Evolutionary conservation across 2,329 filamentous ascomycete genomes (phyloP), one percentile per base, ranked within the genome.

Genomic region (Pestalotiopsis sp.): DNA sequence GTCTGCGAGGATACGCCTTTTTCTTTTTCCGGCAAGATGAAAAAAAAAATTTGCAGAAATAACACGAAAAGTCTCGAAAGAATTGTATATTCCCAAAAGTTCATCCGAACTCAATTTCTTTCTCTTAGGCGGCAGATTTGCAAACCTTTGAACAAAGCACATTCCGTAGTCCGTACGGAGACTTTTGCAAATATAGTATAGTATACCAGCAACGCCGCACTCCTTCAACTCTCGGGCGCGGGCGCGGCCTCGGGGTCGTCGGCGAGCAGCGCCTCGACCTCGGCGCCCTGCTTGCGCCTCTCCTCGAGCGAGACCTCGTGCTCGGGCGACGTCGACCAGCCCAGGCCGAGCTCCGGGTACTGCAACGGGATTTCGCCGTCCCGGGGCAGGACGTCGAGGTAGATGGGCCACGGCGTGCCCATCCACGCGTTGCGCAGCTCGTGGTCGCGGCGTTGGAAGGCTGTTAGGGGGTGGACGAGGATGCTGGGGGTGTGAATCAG

Each of bases 381-480:
- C 5, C 24, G 60, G 0, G 76, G 77, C 58, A 78, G 67, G 4
- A 55, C 68, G 30, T 78, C 76, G 9, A 78, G 60, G 66, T 76
- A 77, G 10, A 78, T 77, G 1, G 77, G 77, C 77, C 77, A 78
- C 0, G 77, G 75, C 1, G 72, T 75, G 35, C 77, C 77, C 70
- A 78, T 71, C 77, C 77, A 78, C 24, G 72, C 77, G 60, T 77
- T 77, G 24, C 77, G 74, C 9, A 69, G 69, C 70, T 78, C 77
- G 60, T 78, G 77, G 58, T 78, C 77, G 26, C 68, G 68, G 39
- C 77, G 76, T 70, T 78, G 74, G 35, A 71, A 67, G 24, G 74
- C 69, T 1, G 77, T 78, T 30, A 78, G 65, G 13, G 77, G 77
- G 56, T 78, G 77, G 13, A 78, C 71, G 7, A 78, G 71, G 22